Conservation (phyloP, 2,329 filamentous ascomycete species). For the Sporothrix pseudoabietina region DNA sequence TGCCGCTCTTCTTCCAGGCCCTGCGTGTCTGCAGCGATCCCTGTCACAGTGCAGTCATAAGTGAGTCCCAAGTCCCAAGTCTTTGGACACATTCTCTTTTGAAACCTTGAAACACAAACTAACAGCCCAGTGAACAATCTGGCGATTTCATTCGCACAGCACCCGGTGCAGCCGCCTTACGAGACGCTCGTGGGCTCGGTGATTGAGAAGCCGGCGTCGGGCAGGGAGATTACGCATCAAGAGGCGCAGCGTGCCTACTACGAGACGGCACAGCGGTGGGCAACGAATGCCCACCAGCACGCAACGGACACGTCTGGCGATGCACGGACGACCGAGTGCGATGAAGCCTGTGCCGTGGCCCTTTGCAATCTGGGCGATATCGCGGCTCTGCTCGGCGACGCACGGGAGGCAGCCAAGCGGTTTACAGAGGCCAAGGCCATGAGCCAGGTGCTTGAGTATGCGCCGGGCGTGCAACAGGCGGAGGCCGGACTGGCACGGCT, state of each 20-base stretch:
- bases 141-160: constrained; percentile 71
- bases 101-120: not conserved
- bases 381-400: constrained; percentile 70
- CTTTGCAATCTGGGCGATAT: constrained; percentile 88
- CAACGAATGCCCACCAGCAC: constrained; percentile 71
- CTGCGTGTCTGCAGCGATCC: constrained; percentile 65
- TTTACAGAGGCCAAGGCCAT: constrained; percentile 70
- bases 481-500: constrained; percentile 49
- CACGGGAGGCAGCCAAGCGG: constrained; percentile 63
- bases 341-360: constrained; percentile 78
- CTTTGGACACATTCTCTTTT: too few relatives aligned
- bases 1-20: constrained; percentile 85
- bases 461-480: constrained; percentile 55
- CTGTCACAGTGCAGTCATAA: constrained; percentile 81
- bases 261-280: constrained; percentile 74
- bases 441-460: constrained; percentile 56
- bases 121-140: constrained; percentile 71
- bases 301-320: constrained; percentile 66
- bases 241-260: constrained; percentile 64
- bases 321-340: constrained; percentile 74
- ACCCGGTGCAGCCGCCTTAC: constrained; percentile 48
- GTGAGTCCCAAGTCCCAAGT: constrained; percentile 48
- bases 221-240: constrained; percentile 14
- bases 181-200: constrained; percentile 40
- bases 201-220: constrained; percentile 20